Base-by-base conservation (phyloP, 2,329 filamentous ascomycete genomes). In the Pseudocercospora cruenta region DNA sequence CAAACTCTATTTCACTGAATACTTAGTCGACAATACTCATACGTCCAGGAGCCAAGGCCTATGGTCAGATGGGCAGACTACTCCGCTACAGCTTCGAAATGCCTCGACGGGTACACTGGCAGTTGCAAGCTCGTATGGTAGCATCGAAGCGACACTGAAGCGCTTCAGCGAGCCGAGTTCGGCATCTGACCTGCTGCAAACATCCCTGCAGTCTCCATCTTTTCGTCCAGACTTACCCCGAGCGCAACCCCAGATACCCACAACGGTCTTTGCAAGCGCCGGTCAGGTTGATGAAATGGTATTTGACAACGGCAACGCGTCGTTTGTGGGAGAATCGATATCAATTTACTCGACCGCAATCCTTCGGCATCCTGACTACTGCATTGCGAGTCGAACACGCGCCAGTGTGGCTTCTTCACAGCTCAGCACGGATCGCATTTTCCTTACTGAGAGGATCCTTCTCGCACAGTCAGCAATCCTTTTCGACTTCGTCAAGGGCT, bases 151-250 rank as follows among this genome's bases (percentile, higher is more conserved):
- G 26, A 21, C n/a, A 24, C 14, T 26, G 43, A 39, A 60, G 58
- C 19, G 26, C 45, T 47, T n/a, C 22, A 12, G 4, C 7, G n/a
- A 60, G 33, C 45, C 24, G 14, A 39, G 36, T 43, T 33, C 19
- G 31, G 57, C 24, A 28, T 24, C 57, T 36, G n/a, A n/a, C 26
- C 3, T 21, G n/a, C 14, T 59, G 58, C 58, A 24, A 43, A 60
- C 39, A 60, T 26, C 58, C 58, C 36, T 60, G 39, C 58, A 26
- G 21, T 60, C 45, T 43, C 36, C 58, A 36, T 45, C 45, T 45
- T 22, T 51, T 49, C 58, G 58, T 51, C 39, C 43, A 47, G 19
- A 49, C 31, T 60, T 60, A 53, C 43, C 58, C 58, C 43, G 43
- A 60, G 45, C 43, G 21, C 21, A 14, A 21, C 45, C 45, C 6